Percentiles rank a stretch among this genome's conserved stretches.
These are phyloP conservation scores for Colletotrichum sp. DNA, from an alignment of 2,329 filamentous ascomycete genomes.

Conservation along the genomic window DNA sequence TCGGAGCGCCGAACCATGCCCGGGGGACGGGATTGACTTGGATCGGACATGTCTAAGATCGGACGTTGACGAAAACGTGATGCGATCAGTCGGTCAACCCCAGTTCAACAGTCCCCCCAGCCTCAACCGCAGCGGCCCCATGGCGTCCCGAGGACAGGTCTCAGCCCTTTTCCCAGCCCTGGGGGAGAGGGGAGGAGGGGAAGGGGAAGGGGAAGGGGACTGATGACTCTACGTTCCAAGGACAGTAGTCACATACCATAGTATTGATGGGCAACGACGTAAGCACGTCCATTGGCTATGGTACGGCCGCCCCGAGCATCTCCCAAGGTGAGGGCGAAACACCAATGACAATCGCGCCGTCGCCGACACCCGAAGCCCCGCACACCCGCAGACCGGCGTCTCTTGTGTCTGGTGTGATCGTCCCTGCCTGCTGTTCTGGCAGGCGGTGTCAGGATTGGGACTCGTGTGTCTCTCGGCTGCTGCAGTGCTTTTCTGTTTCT, in stretches of 20 bases:
- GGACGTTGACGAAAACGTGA: constrained; percentile 6
- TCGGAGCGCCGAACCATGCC: not conserved
- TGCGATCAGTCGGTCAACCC: not conserved
- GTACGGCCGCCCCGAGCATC: constrained; percentile 6
- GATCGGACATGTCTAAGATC: not conserved
- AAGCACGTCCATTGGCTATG: not conserved
- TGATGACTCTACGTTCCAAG: not conserved
- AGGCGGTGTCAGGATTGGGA: not conserved
- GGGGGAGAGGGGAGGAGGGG: not conserved
- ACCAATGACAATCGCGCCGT: constrained; percentile 13
- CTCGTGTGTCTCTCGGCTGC: not conserved
- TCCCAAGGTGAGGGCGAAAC: not conserved
- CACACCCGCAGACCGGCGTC: not conserved
- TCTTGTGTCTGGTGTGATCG: constrained; percentile 2
- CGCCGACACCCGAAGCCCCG: not conserved
- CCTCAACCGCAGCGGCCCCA: not conserved
- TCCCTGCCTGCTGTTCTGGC: not conserved
- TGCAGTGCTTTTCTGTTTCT: not conserved
- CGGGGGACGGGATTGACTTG: not conserved
- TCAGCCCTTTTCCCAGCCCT: not conserved
- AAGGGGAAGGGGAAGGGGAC: not conserved
- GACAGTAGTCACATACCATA: not conserved
- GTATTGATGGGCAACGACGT: not conserved
- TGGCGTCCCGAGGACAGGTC: not conserved
- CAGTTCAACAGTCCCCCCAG: not conserved